These are phyloP conservation scores for Tagetes erecta DNA, from an alignment of 129 eudicot species.

Conservation along the genomic window DNA sequence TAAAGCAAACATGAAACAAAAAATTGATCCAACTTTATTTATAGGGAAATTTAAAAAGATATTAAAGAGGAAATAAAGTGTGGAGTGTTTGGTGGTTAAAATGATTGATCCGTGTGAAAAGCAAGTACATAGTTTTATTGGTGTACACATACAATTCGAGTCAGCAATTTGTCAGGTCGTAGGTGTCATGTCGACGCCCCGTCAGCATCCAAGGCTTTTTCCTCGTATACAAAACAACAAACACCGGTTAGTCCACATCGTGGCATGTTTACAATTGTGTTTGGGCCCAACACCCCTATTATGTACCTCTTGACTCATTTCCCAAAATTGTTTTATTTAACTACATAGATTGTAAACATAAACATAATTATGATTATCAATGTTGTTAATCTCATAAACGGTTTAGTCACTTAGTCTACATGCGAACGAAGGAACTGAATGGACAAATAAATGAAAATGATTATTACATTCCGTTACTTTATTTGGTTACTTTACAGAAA, in stretches of 20 bases:
- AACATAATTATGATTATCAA: neutral
- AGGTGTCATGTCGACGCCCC: conserved; percentile 26
- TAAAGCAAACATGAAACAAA: too few species aligned
- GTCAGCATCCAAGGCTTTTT: conserved; percentile 29
- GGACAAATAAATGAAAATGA: too few species aligned
- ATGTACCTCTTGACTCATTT: too few species aligned
- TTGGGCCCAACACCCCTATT: neutral
- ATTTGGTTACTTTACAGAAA: too few species aligned
- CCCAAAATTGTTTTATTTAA: neutral
- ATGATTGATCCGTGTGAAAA: conserved; percentile 17
- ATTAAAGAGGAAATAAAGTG: neutral
- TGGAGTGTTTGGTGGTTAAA: neutral
- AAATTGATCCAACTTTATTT: too few species aligned
- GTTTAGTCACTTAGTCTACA: too few species aligned
- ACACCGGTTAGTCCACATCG: conserved; percentile 44
- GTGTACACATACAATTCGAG: conserved; percentile 20
- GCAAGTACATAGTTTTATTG: conserved; percentile 15
- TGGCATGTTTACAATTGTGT: neutral
- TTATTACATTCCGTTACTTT: too few species aligned
- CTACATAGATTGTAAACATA: too few species aligned
- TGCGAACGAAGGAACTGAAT: too few species aligned
- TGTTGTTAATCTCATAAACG: too few species aligned
- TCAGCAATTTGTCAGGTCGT: conserved; percentile 31
- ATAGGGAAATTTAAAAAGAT: neutral
- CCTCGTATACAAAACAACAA: neutral